Percentiles rank a stretch among this genome's conserved stretches.
phyloP scores from a whole-genome alignment of 208 protist genomes.

The Leishmania lainsoni region DNA sequence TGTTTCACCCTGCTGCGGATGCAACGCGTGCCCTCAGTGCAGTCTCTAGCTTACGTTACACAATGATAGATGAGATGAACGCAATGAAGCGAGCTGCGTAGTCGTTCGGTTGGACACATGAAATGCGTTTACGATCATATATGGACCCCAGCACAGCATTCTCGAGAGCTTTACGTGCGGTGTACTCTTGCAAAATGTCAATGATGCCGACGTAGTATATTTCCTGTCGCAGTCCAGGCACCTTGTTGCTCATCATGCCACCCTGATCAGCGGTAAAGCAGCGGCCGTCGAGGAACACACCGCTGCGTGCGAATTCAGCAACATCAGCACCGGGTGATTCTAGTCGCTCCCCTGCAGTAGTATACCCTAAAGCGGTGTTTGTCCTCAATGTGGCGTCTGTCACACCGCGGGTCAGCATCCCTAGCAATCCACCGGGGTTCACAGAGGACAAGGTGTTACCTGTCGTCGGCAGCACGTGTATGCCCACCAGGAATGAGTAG shows the following conservation, averaged over 20 bases:
- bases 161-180: conserved; percentile 80
- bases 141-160: conserved; percentile 59
- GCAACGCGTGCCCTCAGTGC: background rate
- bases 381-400: conserved; percentile 14
- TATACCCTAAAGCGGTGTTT: background rate
- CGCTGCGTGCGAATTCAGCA: conserved; percentile 2
- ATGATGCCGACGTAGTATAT: conserved; percentile 95
- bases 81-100: conserved; percentile 89
- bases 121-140: conserved; percentile 82
- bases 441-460: conserved; percentile 6
- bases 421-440: conserved; percentile 3
- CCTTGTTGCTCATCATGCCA: conserved; percentile 78
- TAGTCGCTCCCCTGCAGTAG: background rate
- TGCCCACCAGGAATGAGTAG: conserved; percentile 93
- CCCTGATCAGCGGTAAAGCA: conserved; percentile 85
- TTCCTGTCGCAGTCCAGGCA: conserved; percentile 57
- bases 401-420: conserved; percentile 9
- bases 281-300: conserved; percentile 43
- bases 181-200: conserved; percentile 94
- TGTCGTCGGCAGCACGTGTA: conserved; percentile 69
- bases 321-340: conserved; percentile 3
- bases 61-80: conserved; percentile 91
- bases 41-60: conserved; percentile 26
- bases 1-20: no score
- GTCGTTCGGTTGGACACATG: conserved; percentile 75